Conservation (phyloP, 305 asterid species). For the Withania somnifera region DNA sequence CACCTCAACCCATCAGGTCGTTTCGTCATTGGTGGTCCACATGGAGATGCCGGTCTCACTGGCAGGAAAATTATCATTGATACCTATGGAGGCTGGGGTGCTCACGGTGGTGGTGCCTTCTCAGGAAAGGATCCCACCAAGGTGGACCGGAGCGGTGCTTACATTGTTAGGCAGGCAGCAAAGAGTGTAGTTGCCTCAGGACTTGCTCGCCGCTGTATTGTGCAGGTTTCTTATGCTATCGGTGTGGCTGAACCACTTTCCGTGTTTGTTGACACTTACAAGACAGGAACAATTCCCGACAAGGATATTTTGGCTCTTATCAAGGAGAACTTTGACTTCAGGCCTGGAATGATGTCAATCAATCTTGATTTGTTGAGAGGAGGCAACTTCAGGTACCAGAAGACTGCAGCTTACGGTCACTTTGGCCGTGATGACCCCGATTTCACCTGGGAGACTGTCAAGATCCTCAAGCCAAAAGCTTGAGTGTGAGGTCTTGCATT, state of each 20-base stretch:
- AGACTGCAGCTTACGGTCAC: constrained; percentile 90
- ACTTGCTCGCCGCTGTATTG: constrained; percentile 73
- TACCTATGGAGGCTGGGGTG: constrained; percentile 89
- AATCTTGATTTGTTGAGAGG: constrained; percentile 84
- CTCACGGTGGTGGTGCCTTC: constrained; percentile 85
- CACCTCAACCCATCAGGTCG: constrained; percentile 91
- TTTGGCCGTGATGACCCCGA: constrained; percentile 79
- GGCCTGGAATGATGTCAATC: constrained; percentile 93
- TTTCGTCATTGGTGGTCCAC: constrained; percentile 87
- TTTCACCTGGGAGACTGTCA: constrained; percentile 83
- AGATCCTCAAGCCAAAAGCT: constrained; percentile 84
- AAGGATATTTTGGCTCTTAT: constrained; percentile 61
- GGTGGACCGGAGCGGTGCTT: constrained; percentile 92
- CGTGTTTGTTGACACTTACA: constrained; percentile 73
- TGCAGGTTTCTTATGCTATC: constrained; percentile 85
- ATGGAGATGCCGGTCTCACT: constrained; percentile 87
- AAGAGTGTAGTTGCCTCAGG: constrained; percentile 87
- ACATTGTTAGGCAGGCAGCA: constrained; percentile 87
- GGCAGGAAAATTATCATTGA: constrained; percentile 80
- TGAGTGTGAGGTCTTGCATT: constrained; percentile 15
- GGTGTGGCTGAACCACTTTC: constrained; percentile 90
- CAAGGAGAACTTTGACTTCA: constrained; percentile 77
- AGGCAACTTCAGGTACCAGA: constrained; percentile 75
- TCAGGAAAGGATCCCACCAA: constrained; percentile 79
- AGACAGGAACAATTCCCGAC: constrained; percentile 73